Conservation (phyloP, 768 basidiomycete species). For the Saitozyma sp. region DNA sequence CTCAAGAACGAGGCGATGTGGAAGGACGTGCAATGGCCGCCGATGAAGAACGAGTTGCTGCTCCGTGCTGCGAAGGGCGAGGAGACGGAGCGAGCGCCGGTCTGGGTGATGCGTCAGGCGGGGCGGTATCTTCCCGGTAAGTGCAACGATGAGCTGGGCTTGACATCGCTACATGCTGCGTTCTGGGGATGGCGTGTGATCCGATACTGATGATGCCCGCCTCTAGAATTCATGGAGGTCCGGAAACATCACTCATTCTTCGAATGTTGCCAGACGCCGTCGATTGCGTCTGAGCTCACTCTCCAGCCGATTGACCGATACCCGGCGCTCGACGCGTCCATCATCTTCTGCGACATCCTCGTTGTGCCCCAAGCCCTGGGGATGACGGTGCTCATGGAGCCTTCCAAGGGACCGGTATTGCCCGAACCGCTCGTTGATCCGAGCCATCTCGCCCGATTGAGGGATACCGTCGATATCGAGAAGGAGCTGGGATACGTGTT, state of each 20-base stretch:
- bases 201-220: constrained; percentile 13
- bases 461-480: constrained; percentile 66
- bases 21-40: constrained; percentile 29
- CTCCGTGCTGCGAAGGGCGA: constrained; percentile 86
- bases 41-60: constrained; percentile 78
- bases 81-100: constrained; percentile 85
- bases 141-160: constrained; percentile 4
- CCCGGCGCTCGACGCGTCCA: constrained; percentile 83
- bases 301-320: constrained; percentile 91
- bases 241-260: constrained; percentile 90
- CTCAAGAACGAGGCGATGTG: constrained; percentile 21
- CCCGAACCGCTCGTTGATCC: constrained; percentile 80
- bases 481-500: constrained; percentile 89
- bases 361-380: constrained; percentile 98
- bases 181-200: background rate
- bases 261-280: constrained; percentile 89
- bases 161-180: background rate
- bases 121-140: constrained; percentile 84
- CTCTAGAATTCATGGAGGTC: constrained; percentile 80
- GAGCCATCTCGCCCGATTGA: constrained; percentile 67
- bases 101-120: constrained; percentile 98
- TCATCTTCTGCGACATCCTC: constrained; percentile 98
- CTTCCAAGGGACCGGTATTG: constrained; percentile 72
- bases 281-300: constrained; percentile 82
- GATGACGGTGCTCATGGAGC: constrained; percentile 81